Percentiles rank a stretch among this genome's conserved stretches.
phyloP scores from a whole-genome alignment of 2,329 filamentous ascomycete species.

The Pochonia chlamydosporia region DNA sequence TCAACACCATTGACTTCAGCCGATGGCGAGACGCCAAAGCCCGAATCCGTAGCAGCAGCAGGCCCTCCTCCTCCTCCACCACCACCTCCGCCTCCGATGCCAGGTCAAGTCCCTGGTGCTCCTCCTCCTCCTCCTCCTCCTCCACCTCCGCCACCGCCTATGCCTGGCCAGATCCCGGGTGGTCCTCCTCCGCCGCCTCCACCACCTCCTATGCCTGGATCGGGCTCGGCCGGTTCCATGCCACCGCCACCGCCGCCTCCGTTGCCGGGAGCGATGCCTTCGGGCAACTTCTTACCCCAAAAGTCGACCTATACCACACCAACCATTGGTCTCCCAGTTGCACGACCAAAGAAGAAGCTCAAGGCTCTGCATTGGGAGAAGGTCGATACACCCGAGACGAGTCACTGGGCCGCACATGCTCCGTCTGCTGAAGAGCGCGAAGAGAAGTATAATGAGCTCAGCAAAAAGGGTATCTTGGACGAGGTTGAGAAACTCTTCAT shows the following conservation, averaged over 20 bases:
- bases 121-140: constrained; percentile 10
- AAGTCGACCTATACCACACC: constrained; percentile 47
- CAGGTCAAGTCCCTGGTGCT: constrained; percentile 25
- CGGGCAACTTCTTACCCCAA: constrained; percentile 71
- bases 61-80: constrained; percentile 32
- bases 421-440: constrained; percentile 85
- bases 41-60: constrained; percentile 41
- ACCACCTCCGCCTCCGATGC: constrained; percentile 42
- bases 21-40: constrained; percentile 55
- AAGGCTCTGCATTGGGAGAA: constrained; percentile 99
- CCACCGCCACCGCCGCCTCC: constrained; percentile 49
- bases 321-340: constrained; percentile 67
- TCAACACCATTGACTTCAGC: constrained; percentile 61
- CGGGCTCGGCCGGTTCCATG: constrained; percentile 18
- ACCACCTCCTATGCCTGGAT: constrained; percentile 37
- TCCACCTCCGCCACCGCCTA: constrained; percentile 26
- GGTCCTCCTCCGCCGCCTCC: constrained; percentile 25
- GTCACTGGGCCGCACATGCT: constrained; percentile 84
- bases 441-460: constrained; percentile 91
- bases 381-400: constrained; percentile 85
- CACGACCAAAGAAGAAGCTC: constrained; percentile 96
- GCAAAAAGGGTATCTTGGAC: constrained; percentile 89
- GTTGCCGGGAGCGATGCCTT: constrained; percentile 57
- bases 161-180: constrained; percentile 23
- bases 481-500: constrained; percentile 97